Base-by-base conservation (phyloP, 768 basidiomycete genomes). In the Scleroderma citrinum region DNA sequence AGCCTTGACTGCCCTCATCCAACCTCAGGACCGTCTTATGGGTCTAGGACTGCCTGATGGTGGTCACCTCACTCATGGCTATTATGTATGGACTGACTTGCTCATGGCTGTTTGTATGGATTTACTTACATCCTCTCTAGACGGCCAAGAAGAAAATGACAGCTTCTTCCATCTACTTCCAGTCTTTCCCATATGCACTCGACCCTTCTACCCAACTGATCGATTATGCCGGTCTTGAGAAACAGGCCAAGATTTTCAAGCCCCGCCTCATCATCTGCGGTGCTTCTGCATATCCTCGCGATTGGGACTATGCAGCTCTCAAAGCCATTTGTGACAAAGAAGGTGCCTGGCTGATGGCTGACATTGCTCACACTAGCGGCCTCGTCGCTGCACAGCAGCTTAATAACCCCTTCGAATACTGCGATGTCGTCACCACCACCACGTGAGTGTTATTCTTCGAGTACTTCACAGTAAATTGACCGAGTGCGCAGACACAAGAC, bases 61-160 rank as follows among this genome's bases (percentile, higher is more conserved):
- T 66, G 95, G 93, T 42, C 94, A 96, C 69, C 81, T 96, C 58
- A 97, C 93, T 30, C 95, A 97, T 65, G 95, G 95, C 26, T 95
- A 95, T 76, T 99, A 94, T 71, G 87, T 89, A 61, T 58, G 82
- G 74, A 21, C 16, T 23, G 14, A 24, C 6, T 35, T 31, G 19
- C 6, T 31, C 38, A 35, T 8, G 24, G 0, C 30, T 8, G 39
- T 47, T 30, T 24, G 8, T 29, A 29, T 29, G 5, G 14, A 7
- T 21, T n/a, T 35, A 35, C 47, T 52, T 17, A 52, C 37, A 17
- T 43, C 35, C 51, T 37, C 30, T 40, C 16, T 59, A 91, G 88
- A 95, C 92, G 49, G 91, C 92, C 51, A 98, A 98, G 76, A 96
- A 97, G 78, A 98, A 99, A 73, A 98, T 99, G 85, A 97, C 96